Evolutionary conservation across 2,329 filamentous ascomycete genomes (phyloP), one percentile per base, ranked within the genome.

Genomic region (Microcyclospora pomicola): DNA sequence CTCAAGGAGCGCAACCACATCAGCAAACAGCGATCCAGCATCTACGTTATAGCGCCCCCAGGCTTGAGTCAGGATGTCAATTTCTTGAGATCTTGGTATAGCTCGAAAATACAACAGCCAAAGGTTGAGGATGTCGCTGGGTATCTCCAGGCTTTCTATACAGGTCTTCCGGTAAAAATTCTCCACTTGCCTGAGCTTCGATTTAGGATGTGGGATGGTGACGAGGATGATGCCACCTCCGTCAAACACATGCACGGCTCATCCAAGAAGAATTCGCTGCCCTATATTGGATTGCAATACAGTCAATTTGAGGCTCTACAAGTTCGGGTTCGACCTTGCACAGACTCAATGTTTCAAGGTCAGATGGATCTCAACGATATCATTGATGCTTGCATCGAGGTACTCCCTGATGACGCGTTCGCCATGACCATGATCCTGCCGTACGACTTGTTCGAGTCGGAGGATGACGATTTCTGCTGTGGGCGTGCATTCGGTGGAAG

Each of bases 381-480:
- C 2, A 61, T 80, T 0, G 75, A 80, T 45, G 68, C 63, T 0
- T 63, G 71, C 0, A 65, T 74, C 2, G 57, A 56, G 2, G 62
- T 71, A 12, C 55, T 80, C 0, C 75, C 75, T 0, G 36, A 47
- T 0, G 70, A 80, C 47, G 76, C 75, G 0, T 75, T 76, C 41
- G 65, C 75, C 0, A 50, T 80, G 1, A 49, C 77, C 0, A 52
- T 82, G 28, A 49, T 80, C 0, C 58, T 71, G 0, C 59, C 75
- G 27, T 69, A 78, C n/a, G 77, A 82, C 49, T 56, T 80, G 11
- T 80, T 75, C 49, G 75, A 81, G 47, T 67, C 68, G 35, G 72
- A 77, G 0, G 71, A 79, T 0, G 78, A 82, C 42, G 69, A 75
- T 14, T 83, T 81, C 48, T 74, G 71, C 37, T 80, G 76, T 43